These are phyloP conservation scores for Zopfochytrium polystomum DNA, from an alignment of 371 early-diverging fungal species.

Conservation along the genomic window DNA sequence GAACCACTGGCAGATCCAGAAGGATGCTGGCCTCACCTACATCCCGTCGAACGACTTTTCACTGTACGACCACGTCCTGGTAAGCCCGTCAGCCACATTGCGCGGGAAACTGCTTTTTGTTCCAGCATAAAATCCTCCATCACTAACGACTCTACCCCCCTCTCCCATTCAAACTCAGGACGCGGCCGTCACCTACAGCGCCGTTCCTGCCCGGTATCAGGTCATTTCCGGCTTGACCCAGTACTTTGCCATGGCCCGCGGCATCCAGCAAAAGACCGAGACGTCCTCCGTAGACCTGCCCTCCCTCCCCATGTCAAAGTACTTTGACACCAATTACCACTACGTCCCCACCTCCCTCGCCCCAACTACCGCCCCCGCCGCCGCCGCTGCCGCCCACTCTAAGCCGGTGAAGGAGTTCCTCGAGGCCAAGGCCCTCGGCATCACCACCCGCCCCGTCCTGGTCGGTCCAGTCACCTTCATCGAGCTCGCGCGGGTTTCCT, in stretches of 20 bases:
- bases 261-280: constrained; percentile 72
- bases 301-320: constrained; percentile 84
- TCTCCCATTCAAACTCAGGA: constrained; percentile 3
- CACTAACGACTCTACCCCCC: neutral
- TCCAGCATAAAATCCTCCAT: constrained; percentile 52
- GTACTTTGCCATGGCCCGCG: constrained; percentile 97
- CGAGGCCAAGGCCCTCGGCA: constrained; percentile 88
- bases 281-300: constrained; percentile 76
- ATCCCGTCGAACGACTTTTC: constrained; percentile 94
- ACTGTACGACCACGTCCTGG: constrained; percentile 89
- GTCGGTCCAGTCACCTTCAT: constrained; percentile 91
- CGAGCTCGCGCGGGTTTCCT: constrained; percentile 71
- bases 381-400: constrained; percentile 57
- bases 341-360: constrained; percentile 33
- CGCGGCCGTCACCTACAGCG: constrained; percentile 34
- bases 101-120: too few species aligned
- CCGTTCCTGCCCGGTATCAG: constrained; percentile 41
- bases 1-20: constrained; percentile 85
- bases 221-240: constrained; percentile 64
- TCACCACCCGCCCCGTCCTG: constrained; percentile 86
- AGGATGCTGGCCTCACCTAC: constrained; percentile 69
- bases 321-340: constrained; percentile 95
- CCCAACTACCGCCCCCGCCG: constrained; percentile 55
- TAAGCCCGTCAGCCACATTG: neutral
- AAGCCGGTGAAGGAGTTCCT: constrained; percentile 85